Evolutionary conservation across 306 rosid species (phyloP), one percentile per base, ranked within the genome.

Genomic region (Arachis hypogaea): DNA sequence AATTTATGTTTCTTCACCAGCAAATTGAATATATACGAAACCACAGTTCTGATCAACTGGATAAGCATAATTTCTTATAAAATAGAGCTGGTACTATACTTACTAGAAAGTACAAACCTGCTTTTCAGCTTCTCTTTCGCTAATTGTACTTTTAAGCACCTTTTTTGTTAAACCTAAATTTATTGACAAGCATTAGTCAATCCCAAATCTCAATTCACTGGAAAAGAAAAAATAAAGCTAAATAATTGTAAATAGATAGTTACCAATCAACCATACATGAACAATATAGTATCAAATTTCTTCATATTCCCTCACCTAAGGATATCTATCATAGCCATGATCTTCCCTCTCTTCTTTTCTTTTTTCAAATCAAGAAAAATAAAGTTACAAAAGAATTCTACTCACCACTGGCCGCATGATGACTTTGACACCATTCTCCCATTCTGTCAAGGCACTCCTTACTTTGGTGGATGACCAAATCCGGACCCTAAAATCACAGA

Each of bases 401-500:
- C 97, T 88, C 85, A 94, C 98, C 98, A 83, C 98, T 94, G 55
- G 86, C 96, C 64, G 71, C 86, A 75, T 94, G 98, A 86, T 94
- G 98, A 74, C 66, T 88, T 77, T 84, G 92, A 83, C 98, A 94
- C 98, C 98, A 94, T 75, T 91, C 98, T 76, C 97, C 97, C 98
- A 94, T 94, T 59, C 43, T 50, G 71, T 91, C 97, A 75, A 94
- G 82, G 82, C 95, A 91, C 75, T 89, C 98, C 85, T 86, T 77
- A 47, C 79, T 78, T 84, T 94, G 98, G 78, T 85, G 94, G 76
- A 94, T 91, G 72, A 94, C 96, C 87, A 94, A 72, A 86, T 91
- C 93, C 75, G 98, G 98, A 81, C 98, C 98, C 98, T 94, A 77
- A 71, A 81, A 84, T 50, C 63, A 38, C 56, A 80, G 74, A 79